phyloP scores from a whole-genome alignment of 495 filamentous ascomycete species.

The Hypoxylon lenormandii region DNA sequence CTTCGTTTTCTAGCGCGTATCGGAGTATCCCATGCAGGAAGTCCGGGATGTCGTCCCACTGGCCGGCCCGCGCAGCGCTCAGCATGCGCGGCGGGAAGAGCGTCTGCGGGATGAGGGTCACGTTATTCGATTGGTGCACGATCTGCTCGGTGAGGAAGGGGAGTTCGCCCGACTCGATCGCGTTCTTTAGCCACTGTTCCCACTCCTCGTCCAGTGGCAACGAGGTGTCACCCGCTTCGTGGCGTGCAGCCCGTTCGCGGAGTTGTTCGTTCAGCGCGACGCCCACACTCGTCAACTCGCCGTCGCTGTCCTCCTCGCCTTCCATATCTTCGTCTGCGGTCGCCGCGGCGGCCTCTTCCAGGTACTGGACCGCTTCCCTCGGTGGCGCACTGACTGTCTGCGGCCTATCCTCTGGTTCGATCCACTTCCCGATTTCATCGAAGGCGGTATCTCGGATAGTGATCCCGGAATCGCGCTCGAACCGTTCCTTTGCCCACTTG shows the following conservation, averaged over 20 bases:
- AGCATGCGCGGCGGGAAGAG: slow-evolving; percentile 59
- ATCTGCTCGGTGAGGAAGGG: slow-evolving; percentile 58
- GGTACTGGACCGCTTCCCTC: slow-evolving; percentile 42
- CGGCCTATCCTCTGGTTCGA: slow-evolving; percentile 61
- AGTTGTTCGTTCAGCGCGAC: slow-evolving; percentile 78
- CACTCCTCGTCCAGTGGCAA: slow-evolving; percentile 80
- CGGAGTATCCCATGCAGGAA: slow-evolving; percentile 62
- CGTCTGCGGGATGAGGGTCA: slow-evolving; percentile 53
- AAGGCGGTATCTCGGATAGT: slow-evolving; percentile 82
- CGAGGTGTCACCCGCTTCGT: slow-evolving; percentile 69
- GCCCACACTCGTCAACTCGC: slow-evolving; percentile 77
- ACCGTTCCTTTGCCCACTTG: slow-evolving; percentile 85
- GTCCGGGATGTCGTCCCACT: slow-evolving; percentile 65
- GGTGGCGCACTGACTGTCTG: slow-evolving; percentile 54
- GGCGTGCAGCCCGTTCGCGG: slow-evolving; percentile 72
- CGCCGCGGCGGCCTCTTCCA: slow-evolving; percentile 56
- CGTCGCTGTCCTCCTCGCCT: slow-evolving; percentile 73
- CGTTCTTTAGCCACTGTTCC: slow-evolving; percentile 88
- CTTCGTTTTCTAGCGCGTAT: slow-evolving; percentile 51
- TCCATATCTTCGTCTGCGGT: slow-evolving; percentile 64
- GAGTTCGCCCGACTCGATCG: slow-evolving; percentile 70
- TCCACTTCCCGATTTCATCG: slow-evolving; percentile 69
- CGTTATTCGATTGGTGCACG: slow-evolving; percentile 42
- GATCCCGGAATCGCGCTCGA: slow-evolving; percentile 80
- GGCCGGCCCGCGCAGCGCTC: slow-evolving; percentile 61